Base-by-base conservation (phyloP, 306 rosid species). In the Cotoneaster glaucophyllus region DNA sequence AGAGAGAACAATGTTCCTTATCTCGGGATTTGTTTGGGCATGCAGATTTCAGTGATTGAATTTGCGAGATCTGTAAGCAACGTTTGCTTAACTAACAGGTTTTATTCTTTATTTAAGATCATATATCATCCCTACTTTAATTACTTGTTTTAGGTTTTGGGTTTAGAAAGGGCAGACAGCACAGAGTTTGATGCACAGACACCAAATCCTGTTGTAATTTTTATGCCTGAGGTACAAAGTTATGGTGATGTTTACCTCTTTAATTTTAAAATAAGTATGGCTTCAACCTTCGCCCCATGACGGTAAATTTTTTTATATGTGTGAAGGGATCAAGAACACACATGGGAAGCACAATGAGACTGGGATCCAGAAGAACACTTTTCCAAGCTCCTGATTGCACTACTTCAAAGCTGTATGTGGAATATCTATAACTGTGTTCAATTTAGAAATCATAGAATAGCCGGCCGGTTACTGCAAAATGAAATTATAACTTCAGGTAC, bases 281-380 rank as follows among this genome's bases (percentile, higher is more conserved):
- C 48, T 45, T 62, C 53, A 24, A 28, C 34, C 43, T 79, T 39
- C 34, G 25, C 15, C 77, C 57, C 9, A 8, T 71, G 41, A 37
- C 29, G 31, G 53, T 61, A 19, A 18, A 9, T 19, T 28, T 28
- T 74, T 75, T 12, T n/a, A 14, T 72, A 17, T 50, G 41, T 37
- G 26, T 71, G 34, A 80, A 95, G 99, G 99, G 96, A 75, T 95
- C 99, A 48, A 87, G 88, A 84, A 95, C 99, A 3, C 99, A 92
- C 78, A 95, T 92, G 97, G 99, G 99, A 77, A 92, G 93, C 82
- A 92, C 99, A 62, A 92, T 95, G 99, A 88, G 99, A 82, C 90
- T 95, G 69, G 99, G 99, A 88, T 90, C 97, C 81, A 91, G 99
- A 71, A 90, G 80, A 88, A 95, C 99, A 59, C 85, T 90, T 67